These are phyloP conservation scores for Chlorencoelia australis DNA, from an alignment of 2,329 filamentous ascomycete species.

Conservation along the genomic window DNA sequence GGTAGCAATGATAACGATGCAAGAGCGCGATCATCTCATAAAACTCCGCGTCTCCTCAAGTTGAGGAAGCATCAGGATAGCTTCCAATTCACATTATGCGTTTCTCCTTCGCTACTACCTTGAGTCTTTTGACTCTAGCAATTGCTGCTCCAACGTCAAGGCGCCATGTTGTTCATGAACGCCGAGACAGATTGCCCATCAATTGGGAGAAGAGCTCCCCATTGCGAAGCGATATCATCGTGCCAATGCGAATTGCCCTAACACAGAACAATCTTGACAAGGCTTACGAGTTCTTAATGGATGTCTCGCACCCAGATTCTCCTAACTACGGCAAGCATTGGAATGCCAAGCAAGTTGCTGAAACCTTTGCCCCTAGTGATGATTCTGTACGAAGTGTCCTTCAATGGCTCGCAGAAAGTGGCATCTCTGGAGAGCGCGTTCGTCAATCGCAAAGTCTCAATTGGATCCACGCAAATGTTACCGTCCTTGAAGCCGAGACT, in stretches of 20 bases:
- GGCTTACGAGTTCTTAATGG: conserved; percentile 33
- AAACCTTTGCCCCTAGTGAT: conserved; percentile 32
- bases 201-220: conserved; percentile 9
- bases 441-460: conserved; percentile 31
- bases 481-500: conserved; percentile 35
- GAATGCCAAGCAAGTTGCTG: conserved; percentile 10
- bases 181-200: conserved; percentile 5
- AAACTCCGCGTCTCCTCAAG: too few species aligned
- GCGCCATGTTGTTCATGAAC: conserved; percentile 11
- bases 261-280: conserved; percentile 35
- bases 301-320: conserved; percentile 29
- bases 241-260: conserved; percentile 30
- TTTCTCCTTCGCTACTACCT: conserved; percentile 4
- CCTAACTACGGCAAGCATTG: conserved; percentile 8
- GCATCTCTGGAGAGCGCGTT: conserved; percentile 38
- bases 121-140: conserved; percentile 5
- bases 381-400: conserved; percentile 34
- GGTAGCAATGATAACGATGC: too few species aligned
- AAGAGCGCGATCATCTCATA: too few species aligned
- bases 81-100: conserved; percentile 4
- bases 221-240: conserved; percentile 5
- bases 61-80: conserved; percentile 4
- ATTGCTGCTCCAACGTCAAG: conserved; percentile 5
- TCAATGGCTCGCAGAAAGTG: conserved; percentile 42
- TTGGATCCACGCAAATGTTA: conserved; percentile 26